Conservation (phyloP, 768 basidiomycete genomes). For the Suillus plorans region DNA sequence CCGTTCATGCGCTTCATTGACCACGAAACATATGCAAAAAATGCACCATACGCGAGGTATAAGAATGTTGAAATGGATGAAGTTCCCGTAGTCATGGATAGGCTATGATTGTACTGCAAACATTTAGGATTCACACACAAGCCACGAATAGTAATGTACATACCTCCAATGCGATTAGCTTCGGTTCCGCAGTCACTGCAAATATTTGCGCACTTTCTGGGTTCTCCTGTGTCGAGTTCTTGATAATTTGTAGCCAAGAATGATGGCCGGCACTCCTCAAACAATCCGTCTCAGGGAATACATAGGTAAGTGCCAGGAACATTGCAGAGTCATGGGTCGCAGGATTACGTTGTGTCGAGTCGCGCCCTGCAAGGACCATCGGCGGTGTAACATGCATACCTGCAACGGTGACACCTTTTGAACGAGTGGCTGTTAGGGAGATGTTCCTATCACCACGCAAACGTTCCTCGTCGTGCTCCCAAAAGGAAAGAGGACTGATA, state of each 20-base stretch:
- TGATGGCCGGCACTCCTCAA: constrained; percentile 58
- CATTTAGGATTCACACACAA: constrained; percentile 12
- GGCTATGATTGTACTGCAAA: constrained; percentile 52
- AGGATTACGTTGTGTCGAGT: constrained; percentile 48
- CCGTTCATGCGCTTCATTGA: constrained; percentile 76
- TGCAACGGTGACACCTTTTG: constrained; percentile 53
- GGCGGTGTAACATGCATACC: constrained; percentile 66
- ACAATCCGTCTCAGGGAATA: constrained; percentile 78
- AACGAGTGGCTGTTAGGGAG: constrained; percentile 54
- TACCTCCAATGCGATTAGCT: constrained; percentile 47
- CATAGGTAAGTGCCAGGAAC: constrained; percentile 78
- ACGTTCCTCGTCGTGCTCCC: constrained; percentile 59
- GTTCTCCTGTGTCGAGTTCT: constrained; percentile 36
- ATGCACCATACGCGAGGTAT: constrained; percentile 73
- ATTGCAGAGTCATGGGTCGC: constrained; percentile 62
- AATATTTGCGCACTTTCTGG: constrained; percentile 35
- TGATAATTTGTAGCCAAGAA: constrained; percentile 60
- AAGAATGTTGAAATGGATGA: constrained; percentile 69
- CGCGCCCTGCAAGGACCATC: constrained; percentile 78
- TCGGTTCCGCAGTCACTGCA: constrained; percentile 41
- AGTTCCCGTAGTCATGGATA: constrained; percentile 44
- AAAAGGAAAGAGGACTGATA: constrained; percentile 73
- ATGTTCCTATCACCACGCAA: constrained; percentile 57
- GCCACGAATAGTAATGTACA: constrained; percentile 19
- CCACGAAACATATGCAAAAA: constrained; percentile 73